These are phyloP conservation scores for Ascochyta fabae DNA, from an alignment of 2,329 filamentous ascomycete species.

Conservation along the genomic window DNA sequence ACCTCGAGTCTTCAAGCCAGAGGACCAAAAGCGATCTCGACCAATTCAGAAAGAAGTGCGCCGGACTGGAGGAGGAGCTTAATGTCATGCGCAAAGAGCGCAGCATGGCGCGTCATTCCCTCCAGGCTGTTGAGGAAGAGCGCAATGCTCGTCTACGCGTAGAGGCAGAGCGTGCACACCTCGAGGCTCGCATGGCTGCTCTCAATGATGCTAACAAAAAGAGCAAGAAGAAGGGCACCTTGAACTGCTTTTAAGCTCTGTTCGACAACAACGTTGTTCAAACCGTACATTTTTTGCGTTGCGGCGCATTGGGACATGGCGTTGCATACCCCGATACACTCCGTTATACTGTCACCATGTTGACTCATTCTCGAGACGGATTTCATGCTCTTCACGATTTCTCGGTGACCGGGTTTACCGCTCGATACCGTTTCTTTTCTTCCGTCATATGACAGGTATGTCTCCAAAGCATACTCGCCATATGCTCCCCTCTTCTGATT, in stretches of 20 bases:
- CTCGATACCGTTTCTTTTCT: not conserved
- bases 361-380: constrained; percentile 2
- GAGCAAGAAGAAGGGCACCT: constrained; percentile 90
- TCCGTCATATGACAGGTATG: constrained; percentile 2
- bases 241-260: constrained; percentile 87
- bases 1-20: constrained; percentile 89
- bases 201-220: constrained; percentile 89
- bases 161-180: constrained; percentile 83
- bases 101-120: constrained; percentile 65
- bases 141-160: constrained; percentile 89
- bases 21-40: constrained; percentile 92
- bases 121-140: constrained; percentile 96
- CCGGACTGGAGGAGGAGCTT: constrained; percentile 74
- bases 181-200: constrained; percentile 80
- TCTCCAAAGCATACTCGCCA: constrained; percentile 1
- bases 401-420: not conserved
- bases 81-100: constrained; percentile 68
- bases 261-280: constrained; percentile 9
- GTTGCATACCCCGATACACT: constrained; percentile 36
- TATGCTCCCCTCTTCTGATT: constrained; percentile 2
- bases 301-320: constrained; percentile 31
- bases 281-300: constrained; percentile 29
- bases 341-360: constrained; percentile 7
- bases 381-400: constrained; percentile 5
- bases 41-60: constrained; percentile 85